Percentiles rank a stretch among this genome's conserved stretches.
Conservation (phyloP, 108 stramenopile species). For the Nitzschia palea region DNA sequence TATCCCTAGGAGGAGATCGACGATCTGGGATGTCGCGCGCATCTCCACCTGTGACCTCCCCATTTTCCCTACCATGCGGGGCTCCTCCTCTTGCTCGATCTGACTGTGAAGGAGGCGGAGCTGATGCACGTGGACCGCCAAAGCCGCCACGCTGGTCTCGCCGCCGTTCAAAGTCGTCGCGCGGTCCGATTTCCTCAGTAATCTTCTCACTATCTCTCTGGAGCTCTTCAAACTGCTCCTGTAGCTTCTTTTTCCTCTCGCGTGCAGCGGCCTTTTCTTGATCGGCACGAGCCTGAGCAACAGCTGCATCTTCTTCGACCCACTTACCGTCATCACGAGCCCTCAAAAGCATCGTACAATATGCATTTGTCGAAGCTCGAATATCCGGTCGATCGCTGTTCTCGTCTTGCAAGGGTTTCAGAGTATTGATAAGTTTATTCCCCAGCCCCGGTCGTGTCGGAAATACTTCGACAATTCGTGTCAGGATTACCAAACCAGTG, state of each 20-base stretch:
- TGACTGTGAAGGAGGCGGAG: background rate
- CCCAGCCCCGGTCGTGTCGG: constrained; percentile 78
- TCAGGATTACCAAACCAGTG: constrained; percentile 72
- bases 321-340: constrained; percentile 84
- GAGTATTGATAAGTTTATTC: constrained; percentile 58
- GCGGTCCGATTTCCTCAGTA: constrained; percentile 54
- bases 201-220: constrained; percentile 71
- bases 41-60: constrained; percentile 3
- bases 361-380: constrained; percentile 76
- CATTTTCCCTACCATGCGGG: background rate
- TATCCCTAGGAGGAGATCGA: constrained; percentile 5
- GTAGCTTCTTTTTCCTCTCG: constrained; percentile 63
- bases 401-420: constrained; percentile 68
- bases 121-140: background rate
- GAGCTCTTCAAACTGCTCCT: constrained; percentile 66
- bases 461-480: constrained; percentile 69
- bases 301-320: constrained; percentile 76
- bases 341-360: constrained; percentile 68
- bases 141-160: background rate
- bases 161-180: constrained; percentile 22
- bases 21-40: background rate
- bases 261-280: constrained; percentile 65
- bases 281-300: constrained; percentile 61
- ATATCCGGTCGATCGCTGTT: constrained; percentile 72
- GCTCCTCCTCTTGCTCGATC: background rate